These are phyloP conservation scores for Cylindrotheca fusiformis DNA, from an alignment of 108 stramenopile genomes.

Conservation along the genomic window DNA sequence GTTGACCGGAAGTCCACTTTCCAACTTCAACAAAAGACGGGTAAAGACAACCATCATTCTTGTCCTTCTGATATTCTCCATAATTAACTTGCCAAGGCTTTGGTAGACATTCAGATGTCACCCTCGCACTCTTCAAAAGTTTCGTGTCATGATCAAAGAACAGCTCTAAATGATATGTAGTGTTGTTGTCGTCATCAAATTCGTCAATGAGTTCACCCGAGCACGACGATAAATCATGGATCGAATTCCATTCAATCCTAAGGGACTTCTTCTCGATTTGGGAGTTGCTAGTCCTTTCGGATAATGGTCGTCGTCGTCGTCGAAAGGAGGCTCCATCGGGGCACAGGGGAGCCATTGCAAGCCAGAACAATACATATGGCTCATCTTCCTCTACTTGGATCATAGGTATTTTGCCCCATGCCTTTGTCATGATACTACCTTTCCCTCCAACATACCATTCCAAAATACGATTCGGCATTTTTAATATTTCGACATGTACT, in stretches of 20 bases:
- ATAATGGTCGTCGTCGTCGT: no score
- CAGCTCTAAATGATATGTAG: not conserved
- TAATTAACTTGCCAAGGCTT: not conserved
- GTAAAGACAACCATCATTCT: not conserved
- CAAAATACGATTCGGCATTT: conserved; percentile 7
- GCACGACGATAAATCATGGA: not conserved
- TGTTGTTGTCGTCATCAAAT: not conserved
- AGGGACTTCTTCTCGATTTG: not conserved
- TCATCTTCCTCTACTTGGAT: conserved; percentile 19
- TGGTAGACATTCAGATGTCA: not conserved
- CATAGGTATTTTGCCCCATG: conserved; percentile 4
- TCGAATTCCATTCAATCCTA: not conserved
- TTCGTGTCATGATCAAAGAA: not conserved
- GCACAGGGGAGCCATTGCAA: conserved; percentile 3
- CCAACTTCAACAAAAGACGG: not conserved
- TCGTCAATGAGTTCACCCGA: not conserved
- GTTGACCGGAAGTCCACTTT: not conserved
- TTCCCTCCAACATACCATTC: conserved; percentile 1
- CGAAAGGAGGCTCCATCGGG: no score
- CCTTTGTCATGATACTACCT: conserved; percentile 2
- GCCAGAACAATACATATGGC: conserved; percentile 11
- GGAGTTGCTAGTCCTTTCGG: no score
- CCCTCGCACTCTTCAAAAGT: not conserved
- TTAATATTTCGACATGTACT: not conserved
- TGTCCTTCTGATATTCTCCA: not conserved